Percentiles rank a stretch among this genome's conserved stretches.
Evolutionary conservation across 495 filamentous ascomycete species (phyloP).

Genomic region (Penicillium crystallinum): DNA sequence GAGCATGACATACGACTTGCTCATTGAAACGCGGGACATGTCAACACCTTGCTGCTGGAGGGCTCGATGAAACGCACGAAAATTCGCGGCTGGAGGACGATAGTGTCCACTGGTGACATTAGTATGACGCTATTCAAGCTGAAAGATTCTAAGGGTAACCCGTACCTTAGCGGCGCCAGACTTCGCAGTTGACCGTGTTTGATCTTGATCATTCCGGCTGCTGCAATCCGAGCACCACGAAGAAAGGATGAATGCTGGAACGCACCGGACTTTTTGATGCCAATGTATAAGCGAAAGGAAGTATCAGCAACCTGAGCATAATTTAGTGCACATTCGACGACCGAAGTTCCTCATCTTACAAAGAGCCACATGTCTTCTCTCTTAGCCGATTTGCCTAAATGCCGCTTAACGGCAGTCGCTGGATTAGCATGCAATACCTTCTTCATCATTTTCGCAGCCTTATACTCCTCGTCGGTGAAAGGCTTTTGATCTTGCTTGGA

Average conservation of each 20-base stretch:
- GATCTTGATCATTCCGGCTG: conserved; percentile 81
- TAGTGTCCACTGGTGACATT: conserved; percentile 65
- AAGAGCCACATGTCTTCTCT: conserved; percentile 90
- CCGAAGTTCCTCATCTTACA: conserved; percentile 30
- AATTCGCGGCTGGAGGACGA: conserved; percentile 72
- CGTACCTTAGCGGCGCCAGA: conserved; percentile 39
- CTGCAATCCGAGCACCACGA: conserved; percentile 71
- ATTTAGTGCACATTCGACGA: background rate
- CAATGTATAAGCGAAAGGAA: conserved; percentile 79
- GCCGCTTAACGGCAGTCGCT: conserved; percentile 62
- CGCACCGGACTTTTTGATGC: conserved; percentile 80
- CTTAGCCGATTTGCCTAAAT: conserved; percentile 63
- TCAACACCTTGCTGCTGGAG: conserved; percentile 72
- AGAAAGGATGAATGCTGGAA: conserved; percentile 92
- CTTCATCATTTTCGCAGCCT: conserved; percentile 51
- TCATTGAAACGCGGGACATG: conserved; percentile 70
- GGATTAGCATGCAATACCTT: conserved; percentile 65
- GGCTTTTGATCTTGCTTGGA: background rate
- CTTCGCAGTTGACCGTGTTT: conserved; percentile 67
- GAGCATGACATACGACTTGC: conserved; percentile 74
- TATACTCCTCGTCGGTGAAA: conserved; percentile 21
- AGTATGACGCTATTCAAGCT: conserved; percentile 18
- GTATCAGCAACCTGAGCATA: conserved; percentile 56
- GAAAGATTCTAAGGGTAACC: too few relatives aligned
- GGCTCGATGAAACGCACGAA: conserved; percentile 69